Conservation (phyloP, 2,329 filamentous ascomycete species). For the Pseudocercospora fuligena region DNA sequence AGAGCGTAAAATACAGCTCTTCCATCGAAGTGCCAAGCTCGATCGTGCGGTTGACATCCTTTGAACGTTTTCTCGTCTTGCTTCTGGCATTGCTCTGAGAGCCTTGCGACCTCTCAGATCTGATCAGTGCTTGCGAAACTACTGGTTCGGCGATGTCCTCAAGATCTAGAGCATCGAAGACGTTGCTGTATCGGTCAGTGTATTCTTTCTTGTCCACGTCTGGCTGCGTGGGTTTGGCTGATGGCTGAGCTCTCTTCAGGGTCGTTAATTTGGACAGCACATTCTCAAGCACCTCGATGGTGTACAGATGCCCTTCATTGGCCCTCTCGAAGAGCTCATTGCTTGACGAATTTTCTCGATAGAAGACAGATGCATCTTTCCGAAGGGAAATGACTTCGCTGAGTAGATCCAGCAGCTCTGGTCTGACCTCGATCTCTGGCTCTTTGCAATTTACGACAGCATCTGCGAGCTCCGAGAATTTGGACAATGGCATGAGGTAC, state of each 20-base stretch:
- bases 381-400: slow-evolving; percentile 10
- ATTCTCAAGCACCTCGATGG: slow-evolving; percentile 12
- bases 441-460: not conserved
- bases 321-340: slow-evolving; percentile 6
- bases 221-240: not conserved
- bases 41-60: not conserved
- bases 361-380: slow-evolving; percentile 14
- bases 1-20: slow-evolving; percentile 14
- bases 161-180: slow-evolving; percentile 5
- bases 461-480: slow-evolving; percentile 9
- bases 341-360: slow-evolving; percentile 1
- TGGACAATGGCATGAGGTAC: slow-evolving; percentile 11
- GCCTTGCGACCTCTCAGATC: no score
- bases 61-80: not conserved
- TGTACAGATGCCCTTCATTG: slow-evolving; percentile 15
- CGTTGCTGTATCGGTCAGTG: no score
- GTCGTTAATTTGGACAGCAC: not conserved
- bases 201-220: no score
- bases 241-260: not conserved
- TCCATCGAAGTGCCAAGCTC: not conserved
- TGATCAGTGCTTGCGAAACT: not conserved
- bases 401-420: slow-evolving; percentile 7
- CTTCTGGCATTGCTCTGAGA: not conserved
- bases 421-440: slow-evolving; percentile 4
- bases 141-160: slow-evolving; percentile 6